Base-by-base conservation (phyloP, 805 yeast species). In the Candida ovalis region DNA sequence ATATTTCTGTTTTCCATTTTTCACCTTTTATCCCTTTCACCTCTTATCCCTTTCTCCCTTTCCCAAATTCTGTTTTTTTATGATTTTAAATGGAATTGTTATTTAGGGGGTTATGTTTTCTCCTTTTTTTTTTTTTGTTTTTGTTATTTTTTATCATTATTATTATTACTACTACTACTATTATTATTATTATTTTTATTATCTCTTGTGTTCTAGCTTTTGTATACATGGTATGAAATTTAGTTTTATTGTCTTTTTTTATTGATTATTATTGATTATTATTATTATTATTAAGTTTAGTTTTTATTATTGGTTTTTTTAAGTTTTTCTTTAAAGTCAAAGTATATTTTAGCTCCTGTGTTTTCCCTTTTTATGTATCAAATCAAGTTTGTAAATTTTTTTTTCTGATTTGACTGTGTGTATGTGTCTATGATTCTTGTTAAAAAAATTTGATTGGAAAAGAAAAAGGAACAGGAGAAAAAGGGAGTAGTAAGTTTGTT, bases 151-250 rank as follows among this genome's bases (percentile, higher is more conserved):
- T 36, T 18, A 17, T 36, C 13, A 17, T 36, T n/a, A 18, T 13
- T 18, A 6, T 19, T 36, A 6, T 36, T 6, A 18, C 12, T 18
- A 9, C 9, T 7, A n/a, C 15, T 30, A 10, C 15, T 30, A 10
- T 12, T 30, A 12, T 30, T 30, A n/a, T 17, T 30, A 30, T 30
- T 6, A 30, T 15, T 30, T 12, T 30, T 30, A 30, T 30, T 30
- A 30, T 30, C 35, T 30, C 35, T 37, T 35, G 40, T 22, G 28
- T 38, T 39, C 38, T 35, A 35, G 38, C 38, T 35, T 35, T 35
- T 35, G 38, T 35, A 18, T 35, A 35, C 22, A 35, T 35, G 38
- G 22, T 18, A 35, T 35, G 22, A 35, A 17, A 35, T 35, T 35
- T n/a, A 35, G 19, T 35, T 8, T 35, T 35, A n/a, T 35, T 35